These are phyloP conservation scores for Phytophthora hibernalis DNA, from an alignment of 352 stramenopile genomes.

Conservation along the genomic window DNA sequence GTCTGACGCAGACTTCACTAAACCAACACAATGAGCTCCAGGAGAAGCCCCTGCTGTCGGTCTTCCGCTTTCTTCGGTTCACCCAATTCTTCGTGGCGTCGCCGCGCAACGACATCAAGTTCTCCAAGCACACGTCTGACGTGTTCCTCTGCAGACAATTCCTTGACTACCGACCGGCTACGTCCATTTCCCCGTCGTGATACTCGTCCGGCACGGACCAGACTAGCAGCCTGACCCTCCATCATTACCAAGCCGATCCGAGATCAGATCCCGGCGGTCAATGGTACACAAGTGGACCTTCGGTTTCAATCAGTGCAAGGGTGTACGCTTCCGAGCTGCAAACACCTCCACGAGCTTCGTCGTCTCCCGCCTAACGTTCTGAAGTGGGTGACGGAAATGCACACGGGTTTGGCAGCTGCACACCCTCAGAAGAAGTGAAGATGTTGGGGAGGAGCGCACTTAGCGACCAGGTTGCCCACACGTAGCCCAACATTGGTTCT, in stretches of 20 bases:
- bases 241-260: background rate
- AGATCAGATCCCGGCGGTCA: background rate
- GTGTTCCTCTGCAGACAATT: too few relatives aligned
- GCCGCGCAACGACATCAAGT: too few relatives aligned
- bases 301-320: background rate
- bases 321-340: background rate
- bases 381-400: background rate
- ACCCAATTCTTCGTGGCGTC: too few relatives aligned
- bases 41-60: too few relatives aligned
- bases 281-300: background rate
- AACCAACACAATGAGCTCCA: too few relatives aligned
- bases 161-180: too few relatives aligned
- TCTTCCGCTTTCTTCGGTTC: too few relatives aligned
- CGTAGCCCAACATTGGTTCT: background rate
- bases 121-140: too few relatives aligned
- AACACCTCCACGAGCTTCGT: background rate
- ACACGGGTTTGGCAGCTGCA: background rate
- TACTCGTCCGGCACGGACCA: background rate
- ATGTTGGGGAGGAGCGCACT: too few relatives aligned
- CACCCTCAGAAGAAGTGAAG: background rate
- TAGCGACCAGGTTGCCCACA: background rate
- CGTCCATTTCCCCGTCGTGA: background rate
- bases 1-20: too few relatives aligned
- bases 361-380: background rate
- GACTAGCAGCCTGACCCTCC: background rate